Base-by-base conservation (phyloP, 768 basidiomycete genomes). In the Suillus spraguei region DNA sequence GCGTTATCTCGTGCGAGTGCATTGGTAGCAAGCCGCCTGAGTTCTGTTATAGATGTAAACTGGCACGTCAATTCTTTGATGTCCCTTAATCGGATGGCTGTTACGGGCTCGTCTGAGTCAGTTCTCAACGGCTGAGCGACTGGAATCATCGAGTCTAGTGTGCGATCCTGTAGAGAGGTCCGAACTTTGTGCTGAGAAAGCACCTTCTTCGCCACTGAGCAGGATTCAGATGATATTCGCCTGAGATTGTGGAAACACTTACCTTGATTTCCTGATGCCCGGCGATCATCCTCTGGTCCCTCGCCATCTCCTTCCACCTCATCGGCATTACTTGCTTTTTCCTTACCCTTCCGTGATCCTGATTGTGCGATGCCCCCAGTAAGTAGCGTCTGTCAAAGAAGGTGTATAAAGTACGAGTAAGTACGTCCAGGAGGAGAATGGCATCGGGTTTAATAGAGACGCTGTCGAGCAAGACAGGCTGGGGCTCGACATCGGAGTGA, bases 71-170 rank as follows among this genome's bases (percentile, higher is more conserved):
- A 94, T 76, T 94, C 88, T 60, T 84, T 80, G 56, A 97, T 86
- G 28, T 88, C 86, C 36, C 78, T 61, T 74, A 79, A 67, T 78
- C 82, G 17, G 68, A 63, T 14, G 28, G 65, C 64, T 44, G 60
- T 68, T 39, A 69, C 63, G 9, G 50, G 42, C 28, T 69, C 71
- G 47, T 69, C 64, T 1, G 70, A 71, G 2, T 72, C 73, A 24
- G 79, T 75, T 54, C 80, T 84, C 7, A 82, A 79, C 4, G 87
- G 84, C 65, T 88, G 85, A 28, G 77, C 69, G 11, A 91, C 81
- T 2, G 90, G 89, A 65, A 98, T 91, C 94, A 98, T 97, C 0
- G 95, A 95, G 71, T 99, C 97, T 17, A 99, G 83, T 0, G 96
- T 99, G 41, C 96, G 87, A 63, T 96, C 92, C 50, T 89, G 81